phyloP scores from a whole-genome alignment of 306 rosid species.

The Vicia faba region DNA sequence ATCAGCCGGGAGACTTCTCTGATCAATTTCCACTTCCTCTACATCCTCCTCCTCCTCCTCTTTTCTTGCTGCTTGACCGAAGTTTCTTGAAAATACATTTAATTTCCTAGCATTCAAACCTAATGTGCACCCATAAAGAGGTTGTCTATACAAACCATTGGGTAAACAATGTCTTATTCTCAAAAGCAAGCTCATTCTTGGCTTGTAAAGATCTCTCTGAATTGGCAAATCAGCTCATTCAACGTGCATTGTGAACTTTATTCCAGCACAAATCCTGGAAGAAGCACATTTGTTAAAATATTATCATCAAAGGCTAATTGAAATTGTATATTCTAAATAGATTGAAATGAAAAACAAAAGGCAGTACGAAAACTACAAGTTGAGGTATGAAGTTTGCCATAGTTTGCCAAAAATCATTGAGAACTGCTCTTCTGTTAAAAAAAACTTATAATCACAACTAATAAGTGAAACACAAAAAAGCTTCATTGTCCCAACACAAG shows the following conservation, averaged over 20 bases:
- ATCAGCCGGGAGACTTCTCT: slow-evolving; percentile 90
- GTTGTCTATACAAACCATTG: slow-evolving; percentile 44
- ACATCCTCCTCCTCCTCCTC: slow-evolving; percentile 72
- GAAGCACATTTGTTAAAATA: slow-evolving; percentile 9
- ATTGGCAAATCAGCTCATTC: slow-evolving; percentile 38
- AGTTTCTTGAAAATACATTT: slow-evolving; percentile 46
- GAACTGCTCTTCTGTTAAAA: neutral
- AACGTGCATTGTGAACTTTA: slow-evolving; percentile 21
- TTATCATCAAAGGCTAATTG: slow-evolving; percentile 8
- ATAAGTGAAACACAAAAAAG: neutral
- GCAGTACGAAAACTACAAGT: neutral
- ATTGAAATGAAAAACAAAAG: neutral
- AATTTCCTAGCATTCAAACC: slow-evolving; percentile 32
- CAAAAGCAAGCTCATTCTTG: slow-evolving; percentile 62
- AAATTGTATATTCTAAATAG: neutral
- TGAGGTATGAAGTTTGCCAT: neutral
- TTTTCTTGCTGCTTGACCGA: slow-evolving; percentile 69
- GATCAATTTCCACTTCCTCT: slow-evolving; percentile 87
- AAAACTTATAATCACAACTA: neutral
- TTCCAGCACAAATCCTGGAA: slow-evolving; percentile 41
- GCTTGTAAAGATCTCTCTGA: slow-evolving; percentile 28
- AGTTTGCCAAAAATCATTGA: neutral
- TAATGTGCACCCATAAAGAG: slow-evolving; percentile 27
- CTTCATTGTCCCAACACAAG: neutral
- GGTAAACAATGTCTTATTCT: slow-evolving; percentile 61